phyloP scores from a whole-genome alignment of 106 monocot species.

The Chionographis japonica region DNA sequence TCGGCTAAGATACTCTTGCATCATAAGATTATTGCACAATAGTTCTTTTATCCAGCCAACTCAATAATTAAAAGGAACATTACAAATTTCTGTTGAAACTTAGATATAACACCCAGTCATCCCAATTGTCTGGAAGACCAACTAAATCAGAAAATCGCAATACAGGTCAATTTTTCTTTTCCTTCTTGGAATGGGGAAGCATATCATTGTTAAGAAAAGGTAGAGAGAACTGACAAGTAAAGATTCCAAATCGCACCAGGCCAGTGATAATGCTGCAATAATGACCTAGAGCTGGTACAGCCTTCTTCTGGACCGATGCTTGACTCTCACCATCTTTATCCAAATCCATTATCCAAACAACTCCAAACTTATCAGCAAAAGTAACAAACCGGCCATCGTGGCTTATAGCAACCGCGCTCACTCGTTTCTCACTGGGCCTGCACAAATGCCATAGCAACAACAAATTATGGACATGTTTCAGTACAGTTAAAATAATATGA shows the following conservation, averaged over 20 bases:
- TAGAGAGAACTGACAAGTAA: not conserved
- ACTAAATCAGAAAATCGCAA: too few species aligned
- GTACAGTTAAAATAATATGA: too few species aligned
- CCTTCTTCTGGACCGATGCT: constrained; percentile 23
- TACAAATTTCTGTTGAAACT: too few species aligned
- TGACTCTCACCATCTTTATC: constrained; percentile 23
- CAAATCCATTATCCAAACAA: constrained; percentile 67
- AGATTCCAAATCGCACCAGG: constrained; percentile 45
- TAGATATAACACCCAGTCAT: too few species aligned
- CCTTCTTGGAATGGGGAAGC: too few species aligned
- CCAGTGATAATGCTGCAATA: constrained; percentile 96
- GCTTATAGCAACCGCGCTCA: constrained; percentile 81
- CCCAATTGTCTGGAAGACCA: too few species aligned
- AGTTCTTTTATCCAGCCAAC: too few species aligned
- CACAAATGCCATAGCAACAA: constrained; percentile 9
- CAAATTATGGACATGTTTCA: not conserved
- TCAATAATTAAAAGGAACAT: too few species aligned
- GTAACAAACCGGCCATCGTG: constrained; percentile 57
- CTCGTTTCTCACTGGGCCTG: constrained; percentile 78
- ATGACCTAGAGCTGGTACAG: constrained; percentile 74
- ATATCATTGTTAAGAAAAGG: not conserved
- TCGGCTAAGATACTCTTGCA: too few species aligned
- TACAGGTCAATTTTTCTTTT: too few species aligned
- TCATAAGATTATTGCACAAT: too few species aligned
- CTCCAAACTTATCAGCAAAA: constrained; percentile 96